phyloP scores from a whole-genome alignment of 805 yeast genomes.

The Wilhelminamyces savonicus region DNA sequence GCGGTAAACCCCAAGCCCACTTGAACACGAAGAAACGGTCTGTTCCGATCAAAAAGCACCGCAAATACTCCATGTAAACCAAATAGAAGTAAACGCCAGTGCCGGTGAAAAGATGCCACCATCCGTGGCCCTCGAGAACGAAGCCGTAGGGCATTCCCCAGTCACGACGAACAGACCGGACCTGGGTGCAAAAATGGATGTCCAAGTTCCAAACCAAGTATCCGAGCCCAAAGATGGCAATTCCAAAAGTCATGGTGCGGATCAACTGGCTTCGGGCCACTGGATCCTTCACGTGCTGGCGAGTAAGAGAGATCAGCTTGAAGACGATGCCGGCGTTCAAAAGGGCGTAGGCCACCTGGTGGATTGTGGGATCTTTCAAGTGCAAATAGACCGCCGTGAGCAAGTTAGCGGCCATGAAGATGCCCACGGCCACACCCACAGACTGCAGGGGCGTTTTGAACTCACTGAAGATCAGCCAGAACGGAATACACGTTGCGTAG shows the following conservation, averaged over 20 bases:
- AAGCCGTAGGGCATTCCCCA: slow-evolving; percentile 83
- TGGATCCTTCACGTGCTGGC: slow-evolving; percentile 45
- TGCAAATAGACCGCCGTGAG: slow-evolving; percentile 70
- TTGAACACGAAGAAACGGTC: slow-evolving; percentile 50
- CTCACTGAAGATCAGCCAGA: slow-evolving; percentile 75
- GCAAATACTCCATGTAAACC: slow-evolving; percentile 68
- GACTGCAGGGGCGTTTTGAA: slow-evolving; percentile 37
- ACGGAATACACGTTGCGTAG: slow-evolving; percentile 93
- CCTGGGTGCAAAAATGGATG: slow-evolving; percentile 63
- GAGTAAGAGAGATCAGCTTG: slow-evolving; percentile 50
- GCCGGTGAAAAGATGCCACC: slow-evolving; percentile 94
- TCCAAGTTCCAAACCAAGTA: slow-evolving; percentile 78
- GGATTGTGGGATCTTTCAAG: slow-evolving; percentile 78
- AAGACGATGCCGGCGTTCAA: slow-evolving; percentile 69
- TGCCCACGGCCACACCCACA: slow-evolving; percentile 38
- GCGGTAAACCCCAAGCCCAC: slow-evolving; percentile 43
- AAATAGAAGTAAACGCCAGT: slow-evolving; percentile 83
- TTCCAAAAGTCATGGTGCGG: slow-evolving; percentile 51
- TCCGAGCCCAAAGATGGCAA: too few relatives aligned
- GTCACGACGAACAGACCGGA: slow-evolving; percentile 52
- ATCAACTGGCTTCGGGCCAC: slow-evolving; percentile 43
- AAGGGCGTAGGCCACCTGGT: slow-evolving; percentile 78
- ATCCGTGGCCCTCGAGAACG: slow-evolving; percentile 85
- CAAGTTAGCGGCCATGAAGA: slow-evolving; percentile 47
- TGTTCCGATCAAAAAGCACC: slow-evolving; percentile 57